phyloP scores from a whole-genome alignment of 352 stramenopile genomes.

The Phytopythium montanum region DNA sequence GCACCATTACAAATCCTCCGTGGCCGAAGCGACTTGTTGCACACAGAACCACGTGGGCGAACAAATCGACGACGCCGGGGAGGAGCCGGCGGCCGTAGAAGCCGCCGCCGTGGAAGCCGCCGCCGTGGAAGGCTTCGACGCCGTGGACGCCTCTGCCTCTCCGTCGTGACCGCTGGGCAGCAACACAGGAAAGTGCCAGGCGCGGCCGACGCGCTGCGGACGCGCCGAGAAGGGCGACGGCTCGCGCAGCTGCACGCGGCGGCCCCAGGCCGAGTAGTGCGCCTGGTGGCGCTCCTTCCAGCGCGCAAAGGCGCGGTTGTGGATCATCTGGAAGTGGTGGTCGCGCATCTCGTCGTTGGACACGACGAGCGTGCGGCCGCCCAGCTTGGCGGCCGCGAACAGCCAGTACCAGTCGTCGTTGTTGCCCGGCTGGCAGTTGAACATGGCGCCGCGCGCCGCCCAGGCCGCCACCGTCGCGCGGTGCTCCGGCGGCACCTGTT shows the following conservation, averaged over 20 bases:
- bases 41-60: slow-evolving; percentile 7
- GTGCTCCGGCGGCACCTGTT: slow-evolving; percentile 79
- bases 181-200: slow-evolving; percentile 62
- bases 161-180: not conserved
- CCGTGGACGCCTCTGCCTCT: not conserved
- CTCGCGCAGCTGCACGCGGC: slow-evolving; percentile 42
- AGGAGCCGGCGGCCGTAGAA: not conserved
- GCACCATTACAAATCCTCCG: not conserved
- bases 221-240: slow-evolving; percentile 56
- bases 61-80: not conserved
- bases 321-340: slow-evolving; percentile 99
- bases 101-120: not conserved
- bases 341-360: slow-evolving; percentile 99
- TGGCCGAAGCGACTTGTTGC: not conserved
- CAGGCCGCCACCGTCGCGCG: slow-evolving; percentile 72
- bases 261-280: slow-evolving; percentile 81
- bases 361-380: slow-evolving; percentile 82
- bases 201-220: slow-evolving; percentile 45
- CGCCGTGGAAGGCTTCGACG: not conserved
- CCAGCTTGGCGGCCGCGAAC: slow-evolving; percentile 90
- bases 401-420: slow-evolving; percentile 99
- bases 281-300: slow-evolving; percentile 98
- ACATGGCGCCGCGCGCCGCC: slow-evolving; percentile 79
- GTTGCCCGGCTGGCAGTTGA: slow-evolving; percentile 92
- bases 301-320: slow-evolving; percentile 90